Percentiles rank a stretch among this genome's conserved stretches.
Evolutionary conservation across 2,329 filamentous ascomycete genomes (phyloP).

Genomic region (Uncinocarpus reesii): DNA sequence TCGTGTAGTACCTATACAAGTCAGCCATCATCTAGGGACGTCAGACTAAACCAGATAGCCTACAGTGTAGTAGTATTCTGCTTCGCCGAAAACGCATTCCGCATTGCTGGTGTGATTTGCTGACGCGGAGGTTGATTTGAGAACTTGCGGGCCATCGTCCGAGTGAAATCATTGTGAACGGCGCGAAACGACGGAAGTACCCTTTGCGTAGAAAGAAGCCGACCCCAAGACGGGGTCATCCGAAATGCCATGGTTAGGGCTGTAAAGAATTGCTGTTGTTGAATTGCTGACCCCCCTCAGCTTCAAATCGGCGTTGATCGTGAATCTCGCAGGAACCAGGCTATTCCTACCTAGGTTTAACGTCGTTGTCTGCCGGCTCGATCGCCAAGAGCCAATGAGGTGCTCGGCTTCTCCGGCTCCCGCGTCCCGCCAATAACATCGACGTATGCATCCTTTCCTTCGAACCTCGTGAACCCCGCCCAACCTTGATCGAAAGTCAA

Average conservation of each 20-base stretch:
- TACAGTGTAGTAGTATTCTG: conserved; percentile 49
- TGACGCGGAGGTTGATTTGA: conserved; percentile 5
- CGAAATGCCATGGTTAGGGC: conserved; percentile 3
- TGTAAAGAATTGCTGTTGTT: background rate
- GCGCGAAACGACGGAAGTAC: background rate
- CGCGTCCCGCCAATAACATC: background rate
- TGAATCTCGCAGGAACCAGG: background rate
- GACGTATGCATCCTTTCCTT: background rate
- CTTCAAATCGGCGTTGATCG: background rate
- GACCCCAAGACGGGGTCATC: conserved; percentile 6
- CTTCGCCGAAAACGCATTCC: conserved; percentile 28
- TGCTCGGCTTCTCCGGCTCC: conserved; percentile 1
- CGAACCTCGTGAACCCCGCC: background rate
- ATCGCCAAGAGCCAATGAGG: background rate
- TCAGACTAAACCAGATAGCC: conserved; percentile 1
- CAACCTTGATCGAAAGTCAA: too few relatives aligned
- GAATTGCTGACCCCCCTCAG: background rate
- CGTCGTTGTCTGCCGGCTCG: background rate
- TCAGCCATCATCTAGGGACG: conserved; percentile 8
- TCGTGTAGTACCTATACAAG: conserved; percentile 48
- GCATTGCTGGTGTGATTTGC: conserved; percentile 8
- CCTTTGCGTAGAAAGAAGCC: background rate
- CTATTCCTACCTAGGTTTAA: background rate
- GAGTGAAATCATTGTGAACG: background rate
- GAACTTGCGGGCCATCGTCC: conserved; percentile 9